Base-by-base conservation (phyloP, 352 stramenopile genomes). In the Hyaloperonospora arabidopsidis region DNA sequence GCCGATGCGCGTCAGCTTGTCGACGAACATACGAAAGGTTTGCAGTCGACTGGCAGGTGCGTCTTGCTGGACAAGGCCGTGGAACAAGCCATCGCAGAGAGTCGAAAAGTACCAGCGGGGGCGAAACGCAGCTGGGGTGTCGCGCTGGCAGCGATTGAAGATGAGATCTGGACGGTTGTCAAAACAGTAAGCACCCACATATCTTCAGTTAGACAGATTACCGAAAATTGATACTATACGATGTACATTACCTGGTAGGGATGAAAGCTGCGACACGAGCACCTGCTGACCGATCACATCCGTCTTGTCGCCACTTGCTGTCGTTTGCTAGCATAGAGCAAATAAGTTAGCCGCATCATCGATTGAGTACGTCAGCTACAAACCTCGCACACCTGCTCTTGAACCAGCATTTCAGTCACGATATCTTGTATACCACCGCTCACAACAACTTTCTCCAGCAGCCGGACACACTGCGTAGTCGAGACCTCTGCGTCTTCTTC, bases 1-100 rank as follows among this genome's bases (percentile, higher is more conserved):
- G 0, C 79, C 75, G 17, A 86, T 83, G 23, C 79, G 75, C 7
- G 65, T 62, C 7, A 90, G 36, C 36, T 88, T 90, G 28, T 87
- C 68, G n/a, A 47, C 59, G 25, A 90, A 70, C 60, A 82, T 64
- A 8, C 77, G 76, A 38, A 86, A 84, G 11, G 73, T 64, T 1
- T 55, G 18, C 5, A 55, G 70, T 5, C 54, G 51, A 19, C 10
- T 39, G 18, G 19, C 14, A 32, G 14, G 15, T 15, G 22, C 15
- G 10, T 57, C 14, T n/a, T 39, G 15, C 11, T 39, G 21, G 22
- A 68, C 41, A 0, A 79, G 21, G 13, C 32, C 28, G 22, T 45
- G 47, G 60, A 88, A 76, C 23, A 90, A 57, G 1, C 54, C 53
- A 43, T 74, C 52, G 44, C 67, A 69, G 25, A 90, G 60, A 13